A percentile compares a stretch with the other conserved stretches of the same genome.
These are phyloP conservation scores for Parastagonospora nodorum DNA, from an alignment of 2,329 filamentous ascomycete species.

Conservation along the genomic window DNA sequence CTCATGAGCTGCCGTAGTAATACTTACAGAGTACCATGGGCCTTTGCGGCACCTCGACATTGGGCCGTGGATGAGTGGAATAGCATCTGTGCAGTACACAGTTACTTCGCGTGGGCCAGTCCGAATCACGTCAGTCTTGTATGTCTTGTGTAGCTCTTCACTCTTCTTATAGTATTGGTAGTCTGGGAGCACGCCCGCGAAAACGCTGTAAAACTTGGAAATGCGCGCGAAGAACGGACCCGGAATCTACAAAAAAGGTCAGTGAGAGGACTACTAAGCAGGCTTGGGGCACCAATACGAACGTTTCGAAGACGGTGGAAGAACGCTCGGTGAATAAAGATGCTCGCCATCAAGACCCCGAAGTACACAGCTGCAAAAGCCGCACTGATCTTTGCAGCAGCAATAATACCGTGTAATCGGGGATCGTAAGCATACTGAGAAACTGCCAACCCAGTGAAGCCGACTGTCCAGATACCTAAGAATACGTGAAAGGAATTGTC, in stretches of 20 bases:
- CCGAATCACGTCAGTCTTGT: conserved; percentile 39
- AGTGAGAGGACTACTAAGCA: neutral
- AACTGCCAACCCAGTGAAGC: conserved; percentile 20
- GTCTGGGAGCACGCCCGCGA: conserved; percentile 20
- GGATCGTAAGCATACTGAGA: conserved; percentile 22
- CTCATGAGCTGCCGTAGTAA: no score
- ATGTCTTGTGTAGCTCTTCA: conserved; percentile 31
- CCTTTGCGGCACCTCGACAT: conserved; percentile 37
- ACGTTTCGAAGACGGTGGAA: conserved; percentile 48
- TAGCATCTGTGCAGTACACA: conserved; percentile 32
- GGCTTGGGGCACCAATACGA: neutral
- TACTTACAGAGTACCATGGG: conserved; percentile 26
- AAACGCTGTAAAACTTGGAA: conserved; percentile 47
- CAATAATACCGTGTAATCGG: conserved; percentile 8
- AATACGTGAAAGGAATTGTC: conserved; percentile 24
- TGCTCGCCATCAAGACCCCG: conserved; percentile 34
- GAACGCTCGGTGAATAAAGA: conserved; percentile 47
- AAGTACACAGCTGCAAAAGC: conserved; percentile 28
- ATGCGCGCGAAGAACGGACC: conserved; percentile 46
- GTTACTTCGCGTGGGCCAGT: conserved; percentile 43
- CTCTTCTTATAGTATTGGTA: conserved; percentile 32
- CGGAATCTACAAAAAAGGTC: conserved; percentile 31
- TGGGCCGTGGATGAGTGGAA: conserved; percentile 36
- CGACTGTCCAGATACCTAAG: conserved; percentile 16
- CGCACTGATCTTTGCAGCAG: conserved; percentile 11